Evolutionary conservation across 2,329 filamentous ascomycete species (phyloP), one percentile per base, ranked within the genome.

Genomic region (Claviceps pusilla): DNA sequence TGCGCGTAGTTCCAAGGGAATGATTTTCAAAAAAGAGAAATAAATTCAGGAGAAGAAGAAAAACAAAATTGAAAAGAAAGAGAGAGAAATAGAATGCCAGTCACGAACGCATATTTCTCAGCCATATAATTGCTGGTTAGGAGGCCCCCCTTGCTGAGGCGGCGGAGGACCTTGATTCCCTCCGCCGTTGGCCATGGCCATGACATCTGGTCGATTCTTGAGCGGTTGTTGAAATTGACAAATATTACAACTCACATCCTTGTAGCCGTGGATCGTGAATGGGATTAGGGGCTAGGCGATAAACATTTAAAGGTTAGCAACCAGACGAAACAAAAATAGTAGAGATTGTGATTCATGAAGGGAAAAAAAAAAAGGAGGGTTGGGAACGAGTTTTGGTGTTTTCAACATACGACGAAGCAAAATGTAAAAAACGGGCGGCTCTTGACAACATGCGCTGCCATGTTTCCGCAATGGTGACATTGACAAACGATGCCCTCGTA

Each of bases 361-460:
- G 35, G 35, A 43, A 50, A 46, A 28, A 50, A 6, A 37, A 12
- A 16, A 46, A 16, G 5, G 6, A 11, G 19, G 3, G 45, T 4
- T 5, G 45, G n/a, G 52, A 48, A 9, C 9, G 10, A 49, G 28
- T 10, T 24, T 24, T 24, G 24, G 24, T 24, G 24, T 24, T 24
- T 24, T 24, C 24, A 0, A 71, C 77, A 63, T 68, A 83, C 80
- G 53, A 89, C 69, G 69, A 86, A 89, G 74, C 86, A 89, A 63
- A 89, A 82, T 5, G 86, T 89, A 64, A 89, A 89, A 83, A 84
- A 89, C 46, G 81, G 80, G 56, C 83, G 75, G 56, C 75, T 76
- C 67, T 83, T 83, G 63, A 81, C 73, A 55, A 83, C 80, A 57
- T 71, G 73, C 14, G 73, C 81, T 2, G 75, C 73, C 68, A 77